Evolutionary conservation across 768 basidiomycete species (phyloP), one percentile per base, ranked within the genome.

Genomic region (Udeniomyces megalosporus): DNA sequence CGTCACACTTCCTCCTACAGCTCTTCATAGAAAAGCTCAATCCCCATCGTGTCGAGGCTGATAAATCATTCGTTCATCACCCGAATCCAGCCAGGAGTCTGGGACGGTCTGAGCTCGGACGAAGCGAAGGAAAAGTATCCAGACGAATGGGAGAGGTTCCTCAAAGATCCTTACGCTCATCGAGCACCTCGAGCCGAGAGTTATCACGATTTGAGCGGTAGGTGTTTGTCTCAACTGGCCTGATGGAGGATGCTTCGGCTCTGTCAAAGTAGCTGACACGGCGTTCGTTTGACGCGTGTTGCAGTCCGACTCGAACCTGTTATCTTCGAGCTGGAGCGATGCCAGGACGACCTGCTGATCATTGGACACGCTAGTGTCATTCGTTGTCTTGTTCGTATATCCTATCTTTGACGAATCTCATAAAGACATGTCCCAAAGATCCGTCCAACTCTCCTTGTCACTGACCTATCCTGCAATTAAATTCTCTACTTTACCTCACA

Each of bases 281-380:
- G 49, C 20, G n/a, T 28, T 28, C 10, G 24, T 10, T 24, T 28
- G 12, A 24, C 49, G 49, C 24, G n/a, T 24, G 10, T 10, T 49
- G n/a, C 69, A 92, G 91, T 95, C 58, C 88, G 92, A 46, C 76
- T 96, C n/a, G 92, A 96, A 71, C 88, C 89, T 0, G 80, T 85
- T 32, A 79, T 97, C 34, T 83, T 96, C 71, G 95, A 99, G 73
- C 78, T 97, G 20, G 95, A 97, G 75, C 81, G 92, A 58, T 86
- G 90, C 73, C 83, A 86, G 69, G 89, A 95, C 69, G 95, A 97
- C 74, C 76, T 99, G 4, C 78, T 99, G 44, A 96, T 99, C 73
- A 88, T 97, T 68, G 92, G 90, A 1, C 69, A 61, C 60, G 66
- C 66, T 2, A 45, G 66, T 1, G 95, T 97, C 71, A 95, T 97